A percentile compares a stretch with the other conserved stretches of the same genome.
Conservation (phyloP, 306 rosid genomes). For the Inga laurina region DNA sequence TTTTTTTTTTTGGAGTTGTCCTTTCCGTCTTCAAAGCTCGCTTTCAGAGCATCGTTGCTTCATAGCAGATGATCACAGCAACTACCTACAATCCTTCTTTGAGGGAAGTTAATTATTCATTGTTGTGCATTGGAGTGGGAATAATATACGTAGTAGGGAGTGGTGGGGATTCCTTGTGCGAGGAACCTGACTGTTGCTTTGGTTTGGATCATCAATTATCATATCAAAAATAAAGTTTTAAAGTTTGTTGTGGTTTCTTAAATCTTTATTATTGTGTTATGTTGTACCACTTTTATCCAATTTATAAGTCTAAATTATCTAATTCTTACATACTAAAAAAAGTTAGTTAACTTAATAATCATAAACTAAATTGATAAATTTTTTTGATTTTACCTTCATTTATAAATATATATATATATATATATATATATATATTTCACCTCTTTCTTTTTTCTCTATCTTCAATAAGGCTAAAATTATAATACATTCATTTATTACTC, state of each 20-base stretch:
- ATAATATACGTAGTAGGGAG: background rate
- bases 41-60: background rate
- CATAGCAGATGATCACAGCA: background rate
- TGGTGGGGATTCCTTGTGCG: background rate
- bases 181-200: background rate
- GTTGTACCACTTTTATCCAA: too few species aligned
- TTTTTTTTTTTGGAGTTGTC: background rate
- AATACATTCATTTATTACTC: too few species aligned
- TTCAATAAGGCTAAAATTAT: too few species aligned
- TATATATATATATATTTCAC: too few species aligned
- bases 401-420: too few species aligned
- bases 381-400: too few species aligned
- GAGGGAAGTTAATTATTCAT: background rate
- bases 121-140: background rate
- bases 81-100: background rate
- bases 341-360: too few species aligned
- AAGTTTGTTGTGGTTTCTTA: background rate
- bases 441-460: too few species aligned
- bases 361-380: too few species aligned
- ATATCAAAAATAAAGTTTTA: background rate
- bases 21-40: slow-evolving; percentile 17
- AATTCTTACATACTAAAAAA: too few species aligned
- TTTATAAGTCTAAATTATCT: too few species aligned
- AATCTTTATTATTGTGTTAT: too few species aligned
- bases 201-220: background rate